Base-by-base conservation (phyloP, 306 rosid species). In the Gillenia trifoliata region DNA sequence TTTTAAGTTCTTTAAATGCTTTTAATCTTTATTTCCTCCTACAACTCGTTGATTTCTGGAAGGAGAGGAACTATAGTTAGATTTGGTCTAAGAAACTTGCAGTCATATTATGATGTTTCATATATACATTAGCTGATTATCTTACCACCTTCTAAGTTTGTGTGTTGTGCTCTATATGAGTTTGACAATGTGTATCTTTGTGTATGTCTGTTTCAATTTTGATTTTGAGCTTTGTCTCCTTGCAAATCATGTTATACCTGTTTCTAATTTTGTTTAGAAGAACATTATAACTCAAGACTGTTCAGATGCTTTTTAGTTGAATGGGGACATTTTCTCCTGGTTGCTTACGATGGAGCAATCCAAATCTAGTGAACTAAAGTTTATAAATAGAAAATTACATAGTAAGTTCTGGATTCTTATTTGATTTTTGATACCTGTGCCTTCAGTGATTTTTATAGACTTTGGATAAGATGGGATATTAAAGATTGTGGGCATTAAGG, bases 381-480 rank as follows among this genome's bases (percentile, higher is more conserved):
- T 31, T 17, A 43, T 29, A 30, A 40, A 28, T 13, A 40, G 25
- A 4, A 38, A 13, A 10, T 67, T 36, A 17, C 34, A 15, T 47
- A 4, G 8, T 47, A 16, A 47, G 47, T 49, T 71, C 20, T 71
- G 25, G 10, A 11, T 33, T 69, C 22, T 64, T 25, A 52, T 41
- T 28, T 60, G 5, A 41, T 60, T 78, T 52, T 63, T 84, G 50
- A 36, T 29, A 3, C 38, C 25, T 47, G 29, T 66, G 43, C 73
- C 75, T 68, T 78, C 38, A 30, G 75, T 11, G 52, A 70, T 64
- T 59, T 73, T 80, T 64, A 45, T 82, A 77, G 84, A 68, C 66
- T 83, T 43, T 71, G 78, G 61, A 63, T 22, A 78, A 83, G 83
- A 87, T 92, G 97, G 97, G 81, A 80, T 82, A 77, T 72, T 74